Evolutionary conservation across 164 flowering plant genomes (phyloP).

Genomic region (Macadamia integrifolia): DNA sequence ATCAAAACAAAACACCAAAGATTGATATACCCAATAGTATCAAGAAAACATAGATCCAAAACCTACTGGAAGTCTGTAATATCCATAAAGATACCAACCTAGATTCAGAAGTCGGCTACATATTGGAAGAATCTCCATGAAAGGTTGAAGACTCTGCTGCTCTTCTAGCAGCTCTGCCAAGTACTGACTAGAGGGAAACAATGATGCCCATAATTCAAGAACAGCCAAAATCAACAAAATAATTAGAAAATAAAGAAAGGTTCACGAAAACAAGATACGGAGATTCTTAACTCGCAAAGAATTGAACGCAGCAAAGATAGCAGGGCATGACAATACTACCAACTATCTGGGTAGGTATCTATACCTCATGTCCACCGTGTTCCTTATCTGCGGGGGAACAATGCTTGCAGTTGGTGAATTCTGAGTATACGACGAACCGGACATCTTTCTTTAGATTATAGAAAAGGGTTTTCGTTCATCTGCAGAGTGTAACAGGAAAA

Average conservation of each 20-base stretch:
- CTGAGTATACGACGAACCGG: conserved; percentile 69
- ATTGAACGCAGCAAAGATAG: background rate
- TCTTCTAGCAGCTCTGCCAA: conserved; percentile 83
- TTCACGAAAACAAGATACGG: background rate
- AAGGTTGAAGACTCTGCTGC: conserved; percentile 93
- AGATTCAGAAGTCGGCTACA: conserved; percentile 88
- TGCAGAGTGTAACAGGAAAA: background rate
- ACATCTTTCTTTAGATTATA: conserved; percentile 32
- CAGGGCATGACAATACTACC: background rate
- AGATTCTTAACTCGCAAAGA: too few relatives aligned
- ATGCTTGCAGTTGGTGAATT: conserved; percentile 93
- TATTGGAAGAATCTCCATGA: conserved; percentile 85
- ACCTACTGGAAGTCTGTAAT: background rate
- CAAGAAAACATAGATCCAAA: conserved; percentile 25
- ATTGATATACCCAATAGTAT: background rate
- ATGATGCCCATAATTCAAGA: background rate
- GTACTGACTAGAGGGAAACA: conserved; percentile 58
- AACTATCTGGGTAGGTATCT: conserved; percentile 34
- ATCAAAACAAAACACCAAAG: conserved; percentile 5
- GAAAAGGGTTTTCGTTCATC: background rate
- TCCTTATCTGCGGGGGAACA: conserved; percentile 86
- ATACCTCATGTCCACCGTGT: conserved; percentile 52
- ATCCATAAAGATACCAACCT: conserved; percentile 36
- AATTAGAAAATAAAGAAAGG: background rate
- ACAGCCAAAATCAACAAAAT: conserved; percentile 3